Evolutionary conservation across 306 rosid genomes (phyloP).

Genomic region (Acacia melanoxylon): DNA sequence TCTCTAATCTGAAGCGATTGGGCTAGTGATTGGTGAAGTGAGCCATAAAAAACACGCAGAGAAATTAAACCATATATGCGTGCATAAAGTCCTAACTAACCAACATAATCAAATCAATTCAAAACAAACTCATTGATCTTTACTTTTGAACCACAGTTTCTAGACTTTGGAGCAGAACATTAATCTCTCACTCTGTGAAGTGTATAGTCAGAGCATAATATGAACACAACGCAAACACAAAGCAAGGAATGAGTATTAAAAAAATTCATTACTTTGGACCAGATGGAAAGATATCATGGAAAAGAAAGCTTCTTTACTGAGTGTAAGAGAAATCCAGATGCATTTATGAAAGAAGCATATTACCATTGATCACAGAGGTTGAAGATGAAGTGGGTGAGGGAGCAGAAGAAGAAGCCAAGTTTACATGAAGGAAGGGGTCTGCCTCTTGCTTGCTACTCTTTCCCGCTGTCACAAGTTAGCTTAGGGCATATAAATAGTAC

Average conservation of each 20-base stretch:
- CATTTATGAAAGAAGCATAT: background rate
- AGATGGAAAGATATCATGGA: background rate
- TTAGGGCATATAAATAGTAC: background rate
- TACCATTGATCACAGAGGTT: conserved; percentile 28
- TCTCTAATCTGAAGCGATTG: background rate
- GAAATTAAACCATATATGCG: background rate
- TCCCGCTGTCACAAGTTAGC: conserved; percentile 1
- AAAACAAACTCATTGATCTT: background rate
- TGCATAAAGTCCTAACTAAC: background rate
- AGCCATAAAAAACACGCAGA: background rate
- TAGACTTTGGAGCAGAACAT: background rate
- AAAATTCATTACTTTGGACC: background rate
- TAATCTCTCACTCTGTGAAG: background rate
- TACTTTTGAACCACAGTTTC: conserved; percentile 4
- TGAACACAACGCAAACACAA: background rate
- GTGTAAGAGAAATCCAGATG: background rate
- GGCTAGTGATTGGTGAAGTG: background rate
- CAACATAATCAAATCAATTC: background rate
- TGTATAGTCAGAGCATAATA: background rate
- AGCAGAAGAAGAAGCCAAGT: conserved; percentile 19
- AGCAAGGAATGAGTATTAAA: background rate
- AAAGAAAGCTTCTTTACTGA: background rate
- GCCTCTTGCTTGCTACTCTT: background rate
- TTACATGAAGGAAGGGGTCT: background rate
- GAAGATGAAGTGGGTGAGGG: conserved; percentile 27